A percentile compares a stretch with the other conserved stretches of the same genome.
Evolutionary conservation across 2,329 filamentous ascomycete genomes (phyloP).

Genomic region (Scopulariopsis brevicaulis): DNA sequence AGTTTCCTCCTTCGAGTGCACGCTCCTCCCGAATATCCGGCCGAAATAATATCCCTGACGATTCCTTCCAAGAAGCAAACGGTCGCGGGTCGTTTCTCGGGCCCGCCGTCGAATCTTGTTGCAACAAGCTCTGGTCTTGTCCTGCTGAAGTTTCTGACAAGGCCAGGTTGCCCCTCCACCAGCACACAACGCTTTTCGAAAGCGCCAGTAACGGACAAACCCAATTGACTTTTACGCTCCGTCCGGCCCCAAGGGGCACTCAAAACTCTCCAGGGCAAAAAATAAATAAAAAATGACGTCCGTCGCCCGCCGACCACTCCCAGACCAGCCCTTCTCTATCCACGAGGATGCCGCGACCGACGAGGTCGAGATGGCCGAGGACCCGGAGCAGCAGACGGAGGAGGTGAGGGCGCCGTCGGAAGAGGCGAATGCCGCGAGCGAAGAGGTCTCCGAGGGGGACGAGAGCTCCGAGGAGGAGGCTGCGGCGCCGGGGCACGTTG

Average conservation of each 20-base stretch:
- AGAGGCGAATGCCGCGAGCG: conserved; percentile 25
- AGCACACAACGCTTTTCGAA: not conserved
- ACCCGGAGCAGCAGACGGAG: conserved; percentile 15
- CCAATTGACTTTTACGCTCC: not conserved
- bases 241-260: not conserved
- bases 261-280: not conserved
- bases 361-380: conserved; percentile 31
- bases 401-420: conserved; percentile 17
- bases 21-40: not conserved
- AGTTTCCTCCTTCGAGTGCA: not conserved
- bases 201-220: not conserved
- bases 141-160: not conserved
- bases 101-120: not conserved
- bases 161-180: not conserved
- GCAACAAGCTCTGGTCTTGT: not conserved
- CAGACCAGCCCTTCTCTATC: conserved; percentile 28
- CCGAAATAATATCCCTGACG: not conserved
- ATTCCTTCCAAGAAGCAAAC: not conserved
- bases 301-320: not conserved
- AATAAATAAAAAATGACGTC: not conserved
- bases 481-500: conserved; percentile 54
- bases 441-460: conserved; percentile 21
- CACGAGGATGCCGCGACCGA: conserved; percentile 38
- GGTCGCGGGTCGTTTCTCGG: too few relatives aligned
- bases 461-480: conserved; percentile 48